Conservation (phyloP, 2,329 filamentous ascomycete genomes). For the Penicillium crustosum region DNA sequence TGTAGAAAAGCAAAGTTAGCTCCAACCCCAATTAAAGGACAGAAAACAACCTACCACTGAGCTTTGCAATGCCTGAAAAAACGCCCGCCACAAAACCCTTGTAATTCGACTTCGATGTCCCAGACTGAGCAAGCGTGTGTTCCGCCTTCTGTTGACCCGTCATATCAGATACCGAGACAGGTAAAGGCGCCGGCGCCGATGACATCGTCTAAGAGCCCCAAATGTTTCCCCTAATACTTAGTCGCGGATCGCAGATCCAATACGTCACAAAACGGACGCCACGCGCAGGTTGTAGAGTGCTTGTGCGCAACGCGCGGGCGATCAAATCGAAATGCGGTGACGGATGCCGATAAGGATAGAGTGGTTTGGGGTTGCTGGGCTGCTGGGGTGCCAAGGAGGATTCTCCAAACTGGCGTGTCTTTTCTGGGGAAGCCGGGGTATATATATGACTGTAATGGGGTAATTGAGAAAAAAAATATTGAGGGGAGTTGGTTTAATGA, state of each 20-base stretch:
- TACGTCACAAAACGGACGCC: constrained; percentile 13
- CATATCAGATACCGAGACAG: constrained; percentile 4
- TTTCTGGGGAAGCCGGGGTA: background rate
- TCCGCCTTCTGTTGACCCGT: constrained; percentile 10
- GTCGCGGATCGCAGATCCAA: background rate
- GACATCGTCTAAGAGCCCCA: constrained; percentile 21
- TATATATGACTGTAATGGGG: background rate
- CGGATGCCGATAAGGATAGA: constrained; percentile 5
- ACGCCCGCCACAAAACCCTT: constrained; percentile 97
- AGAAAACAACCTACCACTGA: constrained; percentile 62
- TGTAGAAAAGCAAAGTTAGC: constrained; percentile 27
- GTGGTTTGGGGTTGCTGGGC: background rate
- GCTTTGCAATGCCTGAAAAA: constrained; percentile 89
- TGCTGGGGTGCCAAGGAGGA: background rate
- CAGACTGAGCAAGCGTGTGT: constrained; percentile 13
- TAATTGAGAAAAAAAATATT: background rate
- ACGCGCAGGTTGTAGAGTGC: background rate
- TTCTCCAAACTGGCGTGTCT: background rate
- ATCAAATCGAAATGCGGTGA: background rate
- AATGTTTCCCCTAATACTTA: background rate
- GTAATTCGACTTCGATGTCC: constrained; percentile 59
- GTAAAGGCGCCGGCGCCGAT: constrained; percentile 22
- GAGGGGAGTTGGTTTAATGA: background rate
- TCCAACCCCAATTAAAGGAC: background rate
- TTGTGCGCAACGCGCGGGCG: constrained; percentile 1